phyloP scores from a whole-genome alignment of 164 flowering plant genomes.

The Dillenia turbinata region DNA sequence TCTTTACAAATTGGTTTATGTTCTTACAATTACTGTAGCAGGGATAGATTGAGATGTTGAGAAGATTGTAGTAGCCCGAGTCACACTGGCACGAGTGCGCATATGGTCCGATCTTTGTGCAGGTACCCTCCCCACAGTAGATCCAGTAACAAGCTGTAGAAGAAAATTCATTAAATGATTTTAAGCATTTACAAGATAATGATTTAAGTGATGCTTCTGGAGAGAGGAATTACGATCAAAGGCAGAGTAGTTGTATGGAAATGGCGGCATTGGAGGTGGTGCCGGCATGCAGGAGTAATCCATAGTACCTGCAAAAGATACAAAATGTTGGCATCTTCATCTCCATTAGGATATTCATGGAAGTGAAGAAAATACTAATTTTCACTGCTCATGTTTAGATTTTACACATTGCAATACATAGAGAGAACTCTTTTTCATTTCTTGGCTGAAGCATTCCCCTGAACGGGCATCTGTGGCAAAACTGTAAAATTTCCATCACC shows the following conservation, averaged over 20 bases:
- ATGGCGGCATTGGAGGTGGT: constrained; percentile 33
- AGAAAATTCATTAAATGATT: constrained; percentile 1
- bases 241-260: constrained; percentile 29
- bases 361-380: too few relatives aligned
- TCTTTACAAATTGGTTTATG: not conserved
- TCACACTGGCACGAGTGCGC: constrained; percentile 43
- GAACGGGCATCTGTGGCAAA: too few relatives aligned
- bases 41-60: constrained; percentile 46
- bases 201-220: not conserved
- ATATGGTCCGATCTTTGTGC: constrained; percentile 21
- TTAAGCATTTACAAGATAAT: not conserved
- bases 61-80: constrained; percentile 43
- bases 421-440: too few relatives aligned
- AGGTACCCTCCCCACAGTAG: constrained; percentile 64
- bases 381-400: too few relatives aligned
- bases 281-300: constrained; percentile 39
- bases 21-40: constrained; percentile 60
- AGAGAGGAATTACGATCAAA: constrained; percentile 43
- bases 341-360: too few relatives aligned
- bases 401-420: too few relatives aligned
- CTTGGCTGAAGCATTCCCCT: too few relatives aligned
- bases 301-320: constrained; percentile 31
- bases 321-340: not conserved
- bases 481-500: too few relatives aligned
- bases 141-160: constrained; percentile 58